These are phyloP conservation scores for Aspergillus calidoustus DNA, from an alignment of 2,329 filamentous ascomycete genomes.

Conservation along the genomic window DNA sequence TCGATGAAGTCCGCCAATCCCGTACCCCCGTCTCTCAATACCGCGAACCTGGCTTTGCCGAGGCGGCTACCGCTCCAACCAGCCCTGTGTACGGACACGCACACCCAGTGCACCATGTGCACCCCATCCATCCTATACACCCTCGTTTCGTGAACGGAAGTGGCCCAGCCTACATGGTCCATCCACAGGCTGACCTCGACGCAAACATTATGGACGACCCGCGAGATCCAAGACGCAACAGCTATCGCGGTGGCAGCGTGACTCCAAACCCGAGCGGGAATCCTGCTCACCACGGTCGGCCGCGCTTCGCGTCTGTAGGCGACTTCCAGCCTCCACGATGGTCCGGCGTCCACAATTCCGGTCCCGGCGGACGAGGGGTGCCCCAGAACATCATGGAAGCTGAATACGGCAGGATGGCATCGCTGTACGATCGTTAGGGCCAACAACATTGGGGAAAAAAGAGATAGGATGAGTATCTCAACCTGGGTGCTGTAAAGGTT, in stretches of 20 bases:
- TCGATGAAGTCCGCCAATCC: slow-evolving; percentile 23
- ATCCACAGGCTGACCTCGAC: slow-evolving; percentile 31
- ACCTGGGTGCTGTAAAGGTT: slow-evolving; percentile 13
- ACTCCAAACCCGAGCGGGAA: slow-evolving; percentile 7
- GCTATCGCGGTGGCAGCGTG: slow-evolving; percentile 13
- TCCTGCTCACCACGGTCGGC: neutral
- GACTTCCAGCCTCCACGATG: slow-evolving; percentile 13
- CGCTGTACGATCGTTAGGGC: slow-evolving; percentile 16
- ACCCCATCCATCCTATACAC: slow-evolving; percentile 15
- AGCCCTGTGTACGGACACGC: slow-evolving; percentile 19
- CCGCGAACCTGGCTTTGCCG: slow-evolving; percentile 24
- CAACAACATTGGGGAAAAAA: neutral
- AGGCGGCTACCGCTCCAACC: slow-evolving; percentile 17
- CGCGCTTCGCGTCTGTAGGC: slow-evolving; percentile 14
- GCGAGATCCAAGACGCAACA: slow-evolving; percentile 32
- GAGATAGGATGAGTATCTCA: no score
- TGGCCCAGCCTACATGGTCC: slow-evolving; percentile 23
- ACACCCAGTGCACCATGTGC: slow-evolving; percentile 14
- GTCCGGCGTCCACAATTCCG: slow-evolving; percentile 1
- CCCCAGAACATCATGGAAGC: slow-evolving; percentile 14
- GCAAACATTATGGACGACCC: slow-evolving; percentile 27
- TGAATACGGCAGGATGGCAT: slow-evolving; percentile 12
- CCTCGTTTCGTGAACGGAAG: slow-evolving; percentile 23
- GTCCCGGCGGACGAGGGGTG: neutral
- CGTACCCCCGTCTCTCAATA: slow-evolving; percentile 15